Percentiles rank a stretch among this genome's conserved stretches.
These are phyloP conservation scores for Mortierella sp. DNA, from an alignment of 371 early-diverging fungal genomes.

Conservation along the genomic window DNA sequence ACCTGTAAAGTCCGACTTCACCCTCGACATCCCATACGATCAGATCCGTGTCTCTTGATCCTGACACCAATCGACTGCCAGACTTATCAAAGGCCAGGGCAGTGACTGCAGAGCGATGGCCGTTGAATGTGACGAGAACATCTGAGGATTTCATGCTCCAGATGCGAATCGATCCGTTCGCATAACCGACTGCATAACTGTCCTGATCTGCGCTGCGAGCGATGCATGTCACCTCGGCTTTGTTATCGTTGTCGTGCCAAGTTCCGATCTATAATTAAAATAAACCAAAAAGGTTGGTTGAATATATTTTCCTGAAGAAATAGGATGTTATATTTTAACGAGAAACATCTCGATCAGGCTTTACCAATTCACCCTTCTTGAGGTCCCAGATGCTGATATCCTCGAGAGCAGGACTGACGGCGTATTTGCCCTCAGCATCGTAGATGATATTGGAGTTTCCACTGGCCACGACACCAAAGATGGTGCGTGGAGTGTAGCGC, in stretches of 20 bases:
- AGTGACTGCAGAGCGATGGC: conserved; percentile 90
- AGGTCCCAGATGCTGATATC: conserved; percentile 88
- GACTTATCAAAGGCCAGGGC: conserved; percentile 82
- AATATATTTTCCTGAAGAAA: too few relatives aligned
- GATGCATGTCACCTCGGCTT: conserved; percentile 84
- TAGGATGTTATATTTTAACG: too few relatives aligned
- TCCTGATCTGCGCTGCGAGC: conserved; percentile 70
- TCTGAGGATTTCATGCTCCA: conserved; percentile 69
- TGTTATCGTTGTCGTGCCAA: conserved; percentile 82
- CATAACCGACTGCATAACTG: conserved; percentile 88
- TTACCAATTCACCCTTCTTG: conserved; percentile 82
- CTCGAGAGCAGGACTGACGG: conserved; percentile 86
- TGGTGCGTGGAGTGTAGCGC: conserved; percentile 81
- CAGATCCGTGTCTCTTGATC: conserved; percentile 92
- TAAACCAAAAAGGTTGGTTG: too few relatives aligned
- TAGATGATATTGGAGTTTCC: conserved; percentile 76
- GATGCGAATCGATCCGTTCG: conserved; percentile 87
- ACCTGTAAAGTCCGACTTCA: conserved; percentile 85
- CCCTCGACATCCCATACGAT: conserved; percentile 96
- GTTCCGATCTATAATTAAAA: conserved; percentile 60
- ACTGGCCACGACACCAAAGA: conserved; percentile 89
- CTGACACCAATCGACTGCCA: conserved; percentile 89
- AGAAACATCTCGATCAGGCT: too few relatives aligned
- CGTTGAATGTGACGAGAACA: conserved; percentile 84
- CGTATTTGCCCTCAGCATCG: conserved; percentile 75